Base-by-base conservation (phyloP, 202 grass and related monocot genomes). In the Eragrostis tef region DNA sequence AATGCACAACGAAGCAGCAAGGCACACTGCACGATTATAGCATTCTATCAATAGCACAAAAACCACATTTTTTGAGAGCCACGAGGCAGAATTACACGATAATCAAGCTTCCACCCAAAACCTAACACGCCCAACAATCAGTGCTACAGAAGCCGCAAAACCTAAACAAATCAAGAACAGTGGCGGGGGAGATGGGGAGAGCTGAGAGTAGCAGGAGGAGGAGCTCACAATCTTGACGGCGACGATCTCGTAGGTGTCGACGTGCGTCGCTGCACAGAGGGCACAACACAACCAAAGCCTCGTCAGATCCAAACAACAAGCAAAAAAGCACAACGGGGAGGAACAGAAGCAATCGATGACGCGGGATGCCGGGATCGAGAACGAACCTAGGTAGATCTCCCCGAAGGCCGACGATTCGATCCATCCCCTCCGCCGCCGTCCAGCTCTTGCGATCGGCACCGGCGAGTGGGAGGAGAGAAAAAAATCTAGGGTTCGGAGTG, bases 171-270 rank as follows among this genome's bases (percentile, higher is more conserved):
- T 58, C 66, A 54, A 59, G 79, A 51, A 67, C 67, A 79, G 81
- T 69, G 59, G 7, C 65, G 45, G 6, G 31, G 24, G 13, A 2
- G 6, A 57, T 7, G n/a, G 5, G n/a, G 9, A 57, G 53, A 44
- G 7, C 14, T 17, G 17, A 34, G 31, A 34, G 31, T 34, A 57
- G 63, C n/a, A n/a, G n/a, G 12, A n/a, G 14, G 12, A 51, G 59
- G 11, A 77, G 82, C 92, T 91, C 84, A 94, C 92, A 45, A 94
- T 94, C 74, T 94, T 94, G 66, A 91, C 92, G 48, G 92, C 92
- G 58, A 94, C 92, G 45, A 94, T 91, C 81, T 94, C 92, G 63
- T 87, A 94, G 2, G 92, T 94, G 86, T 94, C 88, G 47, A 89
- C 73, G 64, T 94, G 92, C 52, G 92, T 89, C 34, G 89, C 92